Evolutionary conservation across 2,329 filamentous ascomycete species (phyloP), one percentile per base, ranked within the genome.

Genomic region (Fusarium sp.): DNA sequence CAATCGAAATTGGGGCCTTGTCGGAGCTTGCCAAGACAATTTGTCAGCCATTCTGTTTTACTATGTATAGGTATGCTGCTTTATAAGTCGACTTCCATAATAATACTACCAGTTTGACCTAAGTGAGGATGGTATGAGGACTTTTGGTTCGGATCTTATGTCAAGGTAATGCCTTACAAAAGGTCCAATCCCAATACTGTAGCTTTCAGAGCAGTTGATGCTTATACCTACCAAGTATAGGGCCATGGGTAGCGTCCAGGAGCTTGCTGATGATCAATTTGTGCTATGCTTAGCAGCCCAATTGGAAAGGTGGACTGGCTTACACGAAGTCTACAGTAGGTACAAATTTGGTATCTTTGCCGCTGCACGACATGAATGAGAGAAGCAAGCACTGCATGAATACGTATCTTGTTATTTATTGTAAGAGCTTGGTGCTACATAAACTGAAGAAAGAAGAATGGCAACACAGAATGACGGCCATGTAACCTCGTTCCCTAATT

Each of bases 1-100:
- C 58, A 60, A 62, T 58, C 60, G 58, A 55, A 61, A 55, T 43
- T 55, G 14, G 56, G 37, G 17, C 28, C 33, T 55, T 13, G 35
- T 48, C 30, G 59, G 32, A 15, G 22, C 44, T 43, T 26, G 57
- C 57, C 50, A 51, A 65, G 61, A 20, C 22, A 55, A 62, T 62
- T 62, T 62, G 58, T 62, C 58, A 62, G 58, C 58, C 58, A 45
- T 30, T 61, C 45, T 19, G n/a, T 14, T 33, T 15, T 33, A 22
- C 22, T 22, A 22, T 22, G 22, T 22, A 15, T 32, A 32, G 22
- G 22, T 26, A 26, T 15, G 10, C 30, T 15, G 14, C 30, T 33
- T 13, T 32, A 32, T 33, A 33, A 15, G 30, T 33, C 14, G 6
- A 15, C 14, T 14, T 15, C 14, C 10, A 33, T 33, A 15, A 15